Conservation (phyloP, 1,284 basidiomycete species). For the Veloporphyrellus conicus region DNA sequence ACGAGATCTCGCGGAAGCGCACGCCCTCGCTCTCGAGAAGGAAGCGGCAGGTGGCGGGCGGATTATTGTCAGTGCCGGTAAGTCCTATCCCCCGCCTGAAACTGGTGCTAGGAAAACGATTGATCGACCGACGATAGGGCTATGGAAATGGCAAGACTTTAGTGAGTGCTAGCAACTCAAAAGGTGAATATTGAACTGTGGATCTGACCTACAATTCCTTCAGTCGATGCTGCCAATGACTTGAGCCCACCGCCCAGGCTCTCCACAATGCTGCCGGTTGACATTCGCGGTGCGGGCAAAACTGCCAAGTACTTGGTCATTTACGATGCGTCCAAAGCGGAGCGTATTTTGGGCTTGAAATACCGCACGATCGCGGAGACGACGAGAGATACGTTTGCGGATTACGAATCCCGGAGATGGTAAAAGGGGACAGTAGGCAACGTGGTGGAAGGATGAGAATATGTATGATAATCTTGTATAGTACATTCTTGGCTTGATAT, state of each 20-base stretch:
- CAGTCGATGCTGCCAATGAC: slow-evolving; percentile 32
- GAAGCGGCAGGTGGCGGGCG: slow-evolving; percentile 59
- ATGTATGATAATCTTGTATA: too few relatives aligned
- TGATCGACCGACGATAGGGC: too few relatives aligned
- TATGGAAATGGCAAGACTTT: slow-evolving; percentile 33
- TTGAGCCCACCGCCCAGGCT: slow-evolving; percentile 21
- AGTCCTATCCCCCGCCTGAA: slow-evolving; percentile 1
- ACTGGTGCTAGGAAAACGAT: too few relatives aligned
- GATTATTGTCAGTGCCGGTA: slow-evolving; percentile 46
- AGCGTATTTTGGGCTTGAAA: slow-evolving; percentile 43
- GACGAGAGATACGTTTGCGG: slow-evolving; percentile 40
- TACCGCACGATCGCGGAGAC: slow-evolving; percentile 44
- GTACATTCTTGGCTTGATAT: too few relatives aligned
- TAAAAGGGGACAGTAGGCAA: too few relatives aligned
- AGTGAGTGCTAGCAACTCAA: slow-evolving; percentile 15
- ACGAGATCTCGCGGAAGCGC: slow-evolving; percentile 55
- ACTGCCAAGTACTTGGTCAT: slow-evolving; percentile 32
- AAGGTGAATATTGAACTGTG: background rate
- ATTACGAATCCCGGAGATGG: too few relatives aligned
- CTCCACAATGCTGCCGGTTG: slow-evolving; percentile 18
- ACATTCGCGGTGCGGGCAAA: slow-evolving; percentile 36
- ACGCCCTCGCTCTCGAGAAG: slow-evolving; percentile 51
- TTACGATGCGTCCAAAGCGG: slow-evolving; percentile 38
- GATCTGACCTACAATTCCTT: background rate
- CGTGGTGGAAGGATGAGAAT: too few relatives aligned